Percentiles rank a stretch among this genome's conserved stretches.
Evolutionary conservation across 2,329 filamentous ascomycete species (phyloP).

Genomic region (Pseudogymnoascus sp.): DNA sequence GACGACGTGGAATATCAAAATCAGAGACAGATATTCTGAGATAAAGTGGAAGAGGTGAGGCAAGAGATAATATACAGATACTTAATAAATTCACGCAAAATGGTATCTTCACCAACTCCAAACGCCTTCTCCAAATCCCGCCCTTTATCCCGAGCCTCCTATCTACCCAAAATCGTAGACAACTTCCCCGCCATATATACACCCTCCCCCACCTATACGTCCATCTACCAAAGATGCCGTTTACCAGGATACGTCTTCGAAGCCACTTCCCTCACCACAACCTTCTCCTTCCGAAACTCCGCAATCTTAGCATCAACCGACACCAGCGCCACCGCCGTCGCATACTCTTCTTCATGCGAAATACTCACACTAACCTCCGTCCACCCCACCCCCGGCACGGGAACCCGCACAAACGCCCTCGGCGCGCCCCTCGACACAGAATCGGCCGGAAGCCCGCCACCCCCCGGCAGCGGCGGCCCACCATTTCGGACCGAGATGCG

Average conservation of each 20-base stretch:
- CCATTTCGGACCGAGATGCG: not conserved
- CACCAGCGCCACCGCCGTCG: not conserved
- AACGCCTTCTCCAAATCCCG: not conserved
- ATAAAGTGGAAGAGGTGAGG: not conserved
- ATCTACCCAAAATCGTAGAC: not conserved
- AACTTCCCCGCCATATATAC: not conserved
- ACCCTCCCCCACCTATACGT: not conserved
- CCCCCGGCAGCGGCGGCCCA: not conserved
- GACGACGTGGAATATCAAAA: not conserved
- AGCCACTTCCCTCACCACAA: not conserved
- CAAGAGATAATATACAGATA: slow-evolving; percentile 7
- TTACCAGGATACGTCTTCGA: not conserved
- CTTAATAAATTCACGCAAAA: not conserved
- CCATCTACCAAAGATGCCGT: not conserved
- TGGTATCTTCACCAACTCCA: not conserved
- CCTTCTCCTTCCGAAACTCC: not conserved
- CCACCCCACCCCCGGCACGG: not conserved
- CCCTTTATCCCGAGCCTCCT: not conserved
- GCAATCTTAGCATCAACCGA: not conserved
- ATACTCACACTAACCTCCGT: not conserved
- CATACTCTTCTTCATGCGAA: slow-evolving; percentile 1
- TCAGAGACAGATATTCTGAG: not conserved
- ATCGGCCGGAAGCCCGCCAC: too few species aligned
- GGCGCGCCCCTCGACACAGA: not conserved
- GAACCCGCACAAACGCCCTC: not conserved